Conservation (phyloP, 768 basidiomycete genomes). For the Cyathus striatus region DNA sequence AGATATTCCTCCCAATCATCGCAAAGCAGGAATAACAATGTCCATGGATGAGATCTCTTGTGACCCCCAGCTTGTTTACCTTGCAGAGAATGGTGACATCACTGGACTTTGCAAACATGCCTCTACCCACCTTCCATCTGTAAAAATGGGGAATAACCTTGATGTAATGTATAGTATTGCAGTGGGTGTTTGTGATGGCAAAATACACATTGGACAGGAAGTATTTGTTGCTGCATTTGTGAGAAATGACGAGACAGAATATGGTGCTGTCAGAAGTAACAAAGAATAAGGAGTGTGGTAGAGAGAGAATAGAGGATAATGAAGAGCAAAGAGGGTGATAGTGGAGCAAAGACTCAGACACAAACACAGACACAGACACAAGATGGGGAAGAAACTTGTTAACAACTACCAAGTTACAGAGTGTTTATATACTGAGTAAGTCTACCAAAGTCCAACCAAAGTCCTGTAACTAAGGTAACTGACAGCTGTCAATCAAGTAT, state of each 20-base stretch:
- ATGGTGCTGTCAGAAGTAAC: too few species aligned
- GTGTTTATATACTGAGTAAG: too few species aligned
- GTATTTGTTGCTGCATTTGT: conserved; percentile 18
- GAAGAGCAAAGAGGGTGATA: too few species aligned
- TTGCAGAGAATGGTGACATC: conserved; percentile 14
- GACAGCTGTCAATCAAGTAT: too few species aligned
- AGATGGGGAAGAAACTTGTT: too few species aligned
- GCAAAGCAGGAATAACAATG: conserved; percentile 10
- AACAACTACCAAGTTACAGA: too few species aligned
- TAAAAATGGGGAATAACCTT: conserved; percentile 13
- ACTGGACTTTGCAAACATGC: conserved; percentile 22
- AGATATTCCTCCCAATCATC: conserved; percentile 4
- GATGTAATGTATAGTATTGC: conserved; percentile 5
- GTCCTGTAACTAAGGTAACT: too few species aligned
- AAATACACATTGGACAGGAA: conserved; percentile 21
- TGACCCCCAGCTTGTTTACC: conserved; percentile 15
- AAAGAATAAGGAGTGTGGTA: too few species aligned
- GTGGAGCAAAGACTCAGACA: too few species aligned
- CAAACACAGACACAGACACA: too few species aligned
- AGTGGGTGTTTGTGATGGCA: conserved; percentile 11
- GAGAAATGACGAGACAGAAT: conserved; percentile 8
- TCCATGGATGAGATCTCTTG: conserved; percentile 19
- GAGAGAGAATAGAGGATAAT: too few species aligned
- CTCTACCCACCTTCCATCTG: conserved; percentile 2
- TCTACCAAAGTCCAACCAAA: too few species aligned